Evolutionary conservation across 805 yeast species (phyloP).

Genomic region (Yarrowia keelungensis): DNA sequence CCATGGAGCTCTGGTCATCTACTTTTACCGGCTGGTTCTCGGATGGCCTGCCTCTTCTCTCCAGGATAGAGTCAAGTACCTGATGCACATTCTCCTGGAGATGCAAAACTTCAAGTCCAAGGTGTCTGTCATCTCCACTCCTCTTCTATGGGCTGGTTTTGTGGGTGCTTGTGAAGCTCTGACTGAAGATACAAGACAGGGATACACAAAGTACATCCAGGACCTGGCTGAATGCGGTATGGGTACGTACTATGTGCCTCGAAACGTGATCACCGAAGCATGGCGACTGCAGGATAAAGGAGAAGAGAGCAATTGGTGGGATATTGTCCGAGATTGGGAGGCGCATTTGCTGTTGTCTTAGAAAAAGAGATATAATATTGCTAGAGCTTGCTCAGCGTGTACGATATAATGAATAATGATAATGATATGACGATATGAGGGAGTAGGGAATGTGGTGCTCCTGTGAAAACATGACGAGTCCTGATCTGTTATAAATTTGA

Average conservation of each 20-base stretch:
- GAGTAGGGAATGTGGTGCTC: not conserved
- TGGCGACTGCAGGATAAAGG: conserved; percentile 75
- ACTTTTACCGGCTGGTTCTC: conserved; percentile 69
- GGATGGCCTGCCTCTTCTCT: conserved; percentile 61
- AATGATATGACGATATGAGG: not conserved
- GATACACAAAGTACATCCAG: conserved; percentile 70
- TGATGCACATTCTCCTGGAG: conserved; percentile 67
- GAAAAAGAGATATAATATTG: not conserved
- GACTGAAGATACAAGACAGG: conserved; percentile 60
- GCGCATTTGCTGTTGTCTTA: conserved; percentile 72
- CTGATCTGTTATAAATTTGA: too few relatives aligned
- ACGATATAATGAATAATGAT: conserved; percentile 33
- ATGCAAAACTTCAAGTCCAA: conserved; percentile 63
- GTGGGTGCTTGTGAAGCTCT: conserved; percentile 80
- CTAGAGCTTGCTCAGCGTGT: not conserved
- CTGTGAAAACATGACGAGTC: too few relatives aligned
- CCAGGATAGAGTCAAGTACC: conserved; percentile 67
- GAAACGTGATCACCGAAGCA: conserved; percentile 84
- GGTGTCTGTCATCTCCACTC: conserved; percentile 65
- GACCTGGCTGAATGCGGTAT: conserved; percentile 60
- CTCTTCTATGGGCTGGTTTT: conserved; percentile 88
- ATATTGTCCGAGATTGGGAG: conserved; percentile 82
- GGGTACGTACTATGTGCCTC: conserved; percentile 86
- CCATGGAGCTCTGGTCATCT: conserved; percentile 72
- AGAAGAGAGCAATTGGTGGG: conserved; percentile 72